phyloP scores from a whole-genome alignment of 768 basidiomycete species.

The Boletus vermiculosoides region DNA sequence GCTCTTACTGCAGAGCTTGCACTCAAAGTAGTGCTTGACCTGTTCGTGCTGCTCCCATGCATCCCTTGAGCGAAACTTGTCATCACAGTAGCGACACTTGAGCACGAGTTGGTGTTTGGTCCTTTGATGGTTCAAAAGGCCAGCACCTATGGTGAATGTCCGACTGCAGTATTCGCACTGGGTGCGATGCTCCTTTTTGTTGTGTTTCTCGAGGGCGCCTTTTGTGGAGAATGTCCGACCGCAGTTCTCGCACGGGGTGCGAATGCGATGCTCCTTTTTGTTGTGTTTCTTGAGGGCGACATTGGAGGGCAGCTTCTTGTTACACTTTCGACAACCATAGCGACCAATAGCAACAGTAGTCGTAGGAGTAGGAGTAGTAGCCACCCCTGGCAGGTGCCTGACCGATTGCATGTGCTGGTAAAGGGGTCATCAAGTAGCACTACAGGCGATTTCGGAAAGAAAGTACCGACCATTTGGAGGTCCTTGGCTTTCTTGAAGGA shows the following conservation, averaged over 20 bases:
- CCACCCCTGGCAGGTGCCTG: slow-evolving; percentile 5
- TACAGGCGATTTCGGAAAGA: neutral
- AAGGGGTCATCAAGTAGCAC: neutral
- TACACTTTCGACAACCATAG: slow-evolving; percentile 8
- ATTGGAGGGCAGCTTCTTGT: slow-evolving; percentile 1
- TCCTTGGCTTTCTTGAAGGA: slow-evolving; percentile 11
- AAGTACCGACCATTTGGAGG: slow-evolving; percentile 16
- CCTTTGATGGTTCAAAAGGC: slow-evolving; percentile 9
- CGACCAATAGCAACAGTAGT: too few relatives aligned
- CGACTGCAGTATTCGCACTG: slow-evolving; percentile 20
- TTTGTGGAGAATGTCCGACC: slow-evolving; percentile 9
- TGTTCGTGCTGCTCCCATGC: slow-evolving; percentile 13
- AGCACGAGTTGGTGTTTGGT: slow-evolving; percentile 10
- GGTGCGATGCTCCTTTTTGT: slow-evolving; percentile 3
- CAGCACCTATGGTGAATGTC: slow-evolving; percentile 3
- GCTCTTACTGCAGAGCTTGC: neutral
- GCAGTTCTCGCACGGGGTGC: slow-evolving; percentile 16
- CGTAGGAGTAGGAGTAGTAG: neutral
- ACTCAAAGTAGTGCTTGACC: slow-evolving; percentile 5
- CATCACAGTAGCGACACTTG: slow-evolving; percentile 10
- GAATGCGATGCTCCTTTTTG: slow-evolving; percentile 13
- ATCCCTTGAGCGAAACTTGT: neutral
- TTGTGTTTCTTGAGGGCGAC: slow-evolving; percentile 18
- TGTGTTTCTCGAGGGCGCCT: slow-evolving; percentile 19
- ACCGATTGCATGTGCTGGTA: slow-evolving; percentile 12